These are phyloP conservation scores for Letharia columbiana DNA, from an alignment of 495 filamentous ascomycete genomes.

Conservation along the genomic window DNA sequence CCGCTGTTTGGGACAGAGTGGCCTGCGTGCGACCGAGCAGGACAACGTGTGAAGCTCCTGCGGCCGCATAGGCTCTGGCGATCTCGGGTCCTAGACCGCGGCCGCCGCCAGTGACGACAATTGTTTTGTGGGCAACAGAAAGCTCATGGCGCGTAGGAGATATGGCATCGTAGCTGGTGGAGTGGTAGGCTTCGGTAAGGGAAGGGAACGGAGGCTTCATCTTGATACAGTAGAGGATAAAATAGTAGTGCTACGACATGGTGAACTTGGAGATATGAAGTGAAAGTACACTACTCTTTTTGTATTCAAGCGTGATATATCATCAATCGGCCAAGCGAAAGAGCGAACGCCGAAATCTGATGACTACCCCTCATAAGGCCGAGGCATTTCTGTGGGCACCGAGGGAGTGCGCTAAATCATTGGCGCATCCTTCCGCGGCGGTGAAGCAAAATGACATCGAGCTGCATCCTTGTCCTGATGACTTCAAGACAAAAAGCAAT, in stretches of 20 bases:
- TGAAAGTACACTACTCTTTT: too few relatives aligned
- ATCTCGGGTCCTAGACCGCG: conserved; percentile 39
- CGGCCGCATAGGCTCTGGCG: conserved; percentile 35
- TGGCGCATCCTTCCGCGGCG: background rate
- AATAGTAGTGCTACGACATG: background rate
- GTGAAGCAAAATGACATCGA: background rate
- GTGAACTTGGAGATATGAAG: background rate
- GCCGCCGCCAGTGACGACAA: conserved; percentile 41
- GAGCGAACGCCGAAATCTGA: background rate
- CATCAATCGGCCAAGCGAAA: background rate
- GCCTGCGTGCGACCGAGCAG: conserved; percentile 31
- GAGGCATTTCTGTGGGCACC: too few relatives aligned
- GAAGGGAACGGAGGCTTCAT: background rate
- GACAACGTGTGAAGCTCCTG: conserved; percentile 35
- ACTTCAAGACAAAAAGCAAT: background rate
- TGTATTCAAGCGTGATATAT: too few relatives aligned
- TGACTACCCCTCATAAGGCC: background rate
- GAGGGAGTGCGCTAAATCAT: background rate
- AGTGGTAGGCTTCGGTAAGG: conserved; percentile 22
- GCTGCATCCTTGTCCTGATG: background rate
- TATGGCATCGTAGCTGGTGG: conserved; percentile 37
- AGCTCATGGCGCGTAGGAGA: conserved; percentile 35
- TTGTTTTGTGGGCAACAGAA: conserved; percentile 36
- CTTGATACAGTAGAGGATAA: background rate
- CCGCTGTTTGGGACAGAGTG: conserved; percentile 16